phyloP scores from a whole-genome alignment of 1,284 basidiomycete species.

The Microbotryum intermedium region DNA sequence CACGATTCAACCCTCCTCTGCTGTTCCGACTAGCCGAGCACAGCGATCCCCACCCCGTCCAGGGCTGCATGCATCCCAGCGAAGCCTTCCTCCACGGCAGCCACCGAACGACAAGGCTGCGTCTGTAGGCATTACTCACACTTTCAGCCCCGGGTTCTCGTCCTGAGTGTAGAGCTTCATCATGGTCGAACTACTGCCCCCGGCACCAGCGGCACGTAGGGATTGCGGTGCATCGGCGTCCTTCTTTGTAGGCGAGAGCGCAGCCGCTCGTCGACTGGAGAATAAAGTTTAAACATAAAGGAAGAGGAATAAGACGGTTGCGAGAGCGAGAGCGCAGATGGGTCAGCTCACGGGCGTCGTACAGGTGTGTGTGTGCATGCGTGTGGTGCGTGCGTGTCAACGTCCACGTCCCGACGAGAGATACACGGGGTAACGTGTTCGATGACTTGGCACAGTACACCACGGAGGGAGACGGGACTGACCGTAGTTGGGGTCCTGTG shows the following conservation, averaged over 20 bases:
- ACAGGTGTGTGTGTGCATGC: too few species aligned
- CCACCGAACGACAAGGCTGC: neutral
- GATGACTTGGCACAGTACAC: neutral
- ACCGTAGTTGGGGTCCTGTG: slow-evolving; percentile 25
- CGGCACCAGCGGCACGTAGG: slow-evolving; percentile 83
- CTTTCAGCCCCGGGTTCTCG: slow-evolving; percentile 89
- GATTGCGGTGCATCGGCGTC: slow-evolving; percentile 70
- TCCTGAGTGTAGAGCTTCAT: slow-evolving; percentile 91
- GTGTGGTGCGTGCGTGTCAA: neutral
- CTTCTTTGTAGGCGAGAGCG: slow-evolving; percentile 23
- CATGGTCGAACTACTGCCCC: slow-evolving; percentile 96
- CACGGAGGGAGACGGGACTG: neutral
- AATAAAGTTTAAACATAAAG: too few species aligned
- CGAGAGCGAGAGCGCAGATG: neutral
- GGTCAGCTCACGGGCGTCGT: too few species aligned
- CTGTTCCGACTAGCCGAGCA: neutral
- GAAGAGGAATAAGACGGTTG: neutral
- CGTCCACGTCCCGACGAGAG: too few species aligned
- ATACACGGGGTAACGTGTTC: neutral
- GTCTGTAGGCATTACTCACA: slow-evolving; percentile 59
- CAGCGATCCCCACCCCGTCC: neutral
- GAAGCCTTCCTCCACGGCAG: neutral
- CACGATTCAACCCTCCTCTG: neutral
- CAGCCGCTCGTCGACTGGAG: slow-evolving; percentile 30
- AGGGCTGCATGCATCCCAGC: too few species aligned